These are phyloP conservation scores for Sextonia rubra DNA, from an alignment of 164 flowering plant species.

Conservation along the genomic window DNA sequence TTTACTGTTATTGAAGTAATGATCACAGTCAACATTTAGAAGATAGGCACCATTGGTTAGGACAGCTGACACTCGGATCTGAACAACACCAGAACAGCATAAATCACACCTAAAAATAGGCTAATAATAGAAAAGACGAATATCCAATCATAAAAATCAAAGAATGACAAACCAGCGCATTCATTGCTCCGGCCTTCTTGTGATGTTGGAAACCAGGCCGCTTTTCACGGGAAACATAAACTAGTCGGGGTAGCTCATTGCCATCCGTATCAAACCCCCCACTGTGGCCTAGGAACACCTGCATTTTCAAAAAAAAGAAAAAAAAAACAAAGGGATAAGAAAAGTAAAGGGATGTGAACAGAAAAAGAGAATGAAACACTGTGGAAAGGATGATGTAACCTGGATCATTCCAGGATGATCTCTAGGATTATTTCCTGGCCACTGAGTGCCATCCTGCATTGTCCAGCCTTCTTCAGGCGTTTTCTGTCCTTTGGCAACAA, in stretches of 20 bases:
- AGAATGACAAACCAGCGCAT: slow-evolving; percentile 73
- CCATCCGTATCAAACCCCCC: slow-evolving; percentile 97
- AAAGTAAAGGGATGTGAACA: neutral
- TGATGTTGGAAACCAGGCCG: slow-evolving; percentile 98
- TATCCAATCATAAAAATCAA: neutral
- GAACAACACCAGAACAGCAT: slow-evolving; percentile 3
- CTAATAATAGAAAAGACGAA: neutral
- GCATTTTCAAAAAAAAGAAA: slow-evolving; percentile 10
- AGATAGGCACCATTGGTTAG: slow-evolving; percentile 94
- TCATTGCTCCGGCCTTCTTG: slow-evolving; percentile 99
- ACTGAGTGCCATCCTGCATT: slow-evolving; percentile 94
- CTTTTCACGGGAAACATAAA: slow-evolving; percentile 98
- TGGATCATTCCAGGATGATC: slow-evolving; percentile 99
- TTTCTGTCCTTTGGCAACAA: slow-evolving; percentile 88
- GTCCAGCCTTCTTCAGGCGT: slow-evolving; percentile 98
- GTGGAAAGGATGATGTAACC: slow-evolving; percentile 29
- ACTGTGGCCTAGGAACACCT: slow-evolving; percentile 96
- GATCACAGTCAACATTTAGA: slow-evolving; percentile 97
- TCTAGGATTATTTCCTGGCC: slow-evolving; percentile 96
- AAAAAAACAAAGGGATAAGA: neutral
- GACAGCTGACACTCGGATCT: slow-evolving; percentile 98
- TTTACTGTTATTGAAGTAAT: slow-evolving; percentile 97
- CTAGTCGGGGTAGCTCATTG: slow-evolving; percentile 90
- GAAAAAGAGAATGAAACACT: neutral
- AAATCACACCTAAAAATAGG: neutral